Percentiles rank a stretch among this genome's conserved stretches.
Evolutionary conservation across 192 early-diverging fungal genomes (phyloP).

Genomic region (Backusella tuberculispora): DNA sequence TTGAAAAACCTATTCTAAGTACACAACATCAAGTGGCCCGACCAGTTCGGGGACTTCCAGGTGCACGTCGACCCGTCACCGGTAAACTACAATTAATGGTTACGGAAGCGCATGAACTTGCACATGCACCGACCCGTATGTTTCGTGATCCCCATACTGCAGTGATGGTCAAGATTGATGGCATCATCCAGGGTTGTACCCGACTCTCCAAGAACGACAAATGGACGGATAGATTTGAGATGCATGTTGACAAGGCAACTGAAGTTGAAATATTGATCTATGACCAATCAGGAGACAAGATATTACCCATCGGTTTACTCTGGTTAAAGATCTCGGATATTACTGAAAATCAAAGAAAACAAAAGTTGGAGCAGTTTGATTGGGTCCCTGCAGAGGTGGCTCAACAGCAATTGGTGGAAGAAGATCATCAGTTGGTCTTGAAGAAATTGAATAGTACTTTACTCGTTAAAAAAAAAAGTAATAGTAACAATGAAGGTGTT

Average conservation of each 20-base stretch:
- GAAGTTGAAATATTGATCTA: constrained; percentile 94
- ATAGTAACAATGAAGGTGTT: constrained; percentile 50
- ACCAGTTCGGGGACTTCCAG: constrained; percentile 48
- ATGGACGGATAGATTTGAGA: constrained; percentile 87
- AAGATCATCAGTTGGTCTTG: background rate
- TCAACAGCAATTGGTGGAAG: constrained; percentile 23
- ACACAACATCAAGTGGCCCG: background rate
- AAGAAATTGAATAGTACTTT: background rate
- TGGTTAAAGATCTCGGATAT: constrained; percentile 97
- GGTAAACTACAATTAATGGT: constrained; percentile 73
- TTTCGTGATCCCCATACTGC: constrained; percentile 66
- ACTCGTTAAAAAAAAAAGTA: background rate
- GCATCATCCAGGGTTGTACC: constrained; percentile 74
- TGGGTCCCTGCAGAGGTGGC: constrained; percentile 53
- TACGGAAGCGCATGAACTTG: constrained; percentile 60
- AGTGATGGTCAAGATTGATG: constrained; percentile 84
- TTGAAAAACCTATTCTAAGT: background rate
- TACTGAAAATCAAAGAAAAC: constrained; percentile 78
- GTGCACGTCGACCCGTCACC: constrained; percentile 67
- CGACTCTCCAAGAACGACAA: constrained; percentile 60
- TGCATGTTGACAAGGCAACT: constrained; percentile 85
- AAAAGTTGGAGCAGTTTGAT: constrained; percentile 59
- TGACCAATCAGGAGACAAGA: constrained; percentile 58
- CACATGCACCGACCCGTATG: constrained; percentile 60
- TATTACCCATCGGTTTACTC: constrained; percentile 74